These are phyloP conservation scores for Epichloe sylvatica DNA, from an alignment of 2,329 filamentous ascomycete species.

Conservation along the genomic window DNA sequence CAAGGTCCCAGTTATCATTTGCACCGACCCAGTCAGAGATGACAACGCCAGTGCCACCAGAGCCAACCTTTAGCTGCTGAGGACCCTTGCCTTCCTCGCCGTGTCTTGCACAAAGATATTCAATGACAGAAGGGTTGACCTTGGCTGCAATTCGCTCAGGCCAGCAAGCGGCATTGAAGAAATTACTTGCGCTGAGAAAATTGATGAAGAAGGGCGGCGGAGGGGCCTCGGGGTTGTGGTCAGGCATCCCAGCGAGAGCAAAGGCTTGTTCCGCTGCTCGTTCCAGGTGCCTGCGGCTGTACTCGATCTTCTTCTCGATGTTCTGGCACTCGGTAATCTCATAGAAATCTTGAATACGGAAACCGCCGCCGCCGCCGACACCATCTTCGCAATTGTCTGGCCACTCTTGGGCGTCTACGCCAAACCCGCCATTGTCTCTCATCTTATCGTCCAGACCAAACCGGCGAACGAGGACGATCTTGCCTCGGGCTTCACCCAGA, in stretches of 20 bases:
- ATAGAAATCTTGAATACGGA: conserved; percentile 91
- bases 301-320: conserved; percentile 68
- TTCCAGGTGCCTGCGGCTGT: conserved; percentile 61
- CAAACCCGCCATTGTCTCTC: conserved; percentile 34
- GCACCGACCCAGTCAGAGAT: conserved; percentile 89
- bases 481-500: conserved; percentile 66
- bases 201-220: conserved; percentile 67
- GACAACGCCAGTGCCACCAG: conserved; percentile 73
- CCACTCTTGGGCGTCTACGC: conserved; percentile 55
- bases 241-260: conserved; percentile 25
- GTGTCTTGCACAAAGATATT: conserved; percentile 47
- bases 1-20: conserved; percentile 79
- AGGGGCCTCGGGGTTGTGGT: conserved; percentile 15
- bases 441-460: conserved; percentile 52
- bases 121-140: conserved; percentile 63
- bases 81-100: conserved; percentile 37
- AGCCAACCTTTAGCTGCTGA: conserved; percentile 40
- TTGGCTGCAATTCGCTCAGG: conserved; percentile 80
- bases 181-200: conserved; percentile 83
- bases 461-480: conserved; percentile 71
- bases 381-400: conserved; percentile 79
- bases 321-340: conserved; percentile 62
- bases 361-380: conserved; percentile 51
- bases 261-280: conserved; percentile 45
- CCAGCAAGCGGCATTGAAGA: conserved; percentile 87